These are phyloP conservation scores for Ascocoryne sarcoides DNA, from an alignment of 2,329 filamentous ascomycete species.

Conservation along the genomic window DNA sequence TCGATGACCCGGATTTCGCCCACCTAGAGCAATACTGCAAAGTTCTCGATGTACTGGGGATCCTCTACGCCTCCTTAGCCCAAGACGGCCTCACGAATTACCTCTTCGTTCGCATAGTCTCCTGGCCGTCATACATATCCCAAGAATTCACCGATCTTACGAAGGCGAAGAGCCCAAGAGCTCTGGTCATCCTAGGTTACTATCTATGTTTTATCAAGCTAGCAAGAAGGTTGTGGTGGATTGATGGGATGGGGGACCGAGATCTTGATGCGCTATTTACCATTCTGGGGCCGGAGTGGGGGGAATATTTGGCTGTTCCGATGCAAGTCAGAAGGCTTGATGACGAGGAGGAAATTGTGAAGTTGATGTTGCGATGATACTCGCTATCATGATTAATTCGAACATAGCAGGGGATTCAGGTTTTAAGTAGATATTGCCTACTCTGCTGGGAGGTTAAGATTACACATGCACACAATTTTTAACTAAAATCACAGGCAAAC, in stretches of 20 bases:
- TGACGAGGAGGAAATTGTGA: conserved; percentile 7
- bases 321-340: conserved; percentile 5
- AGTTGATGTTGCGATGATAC: conserved; percentile 10
- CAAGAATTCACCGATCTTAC: conserved; percentile 12
- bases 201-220: conserved; percentile 17
- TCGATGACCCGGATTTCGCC: conserved; percentile 20
- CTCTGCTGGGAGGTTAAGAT: too few relatives aligned
- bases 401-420: too few relatives aligned
- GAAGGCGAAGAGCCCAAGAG: conserved; percentile 9
- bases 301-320: conserved; percentile 11
- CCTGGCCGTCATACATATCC: conserved; percentile 18
- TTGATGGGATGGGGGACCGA: conserved; percentile 11
- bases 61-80: conserved; percentile 22
- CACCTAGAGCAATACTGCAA: conserved; percentile 18
- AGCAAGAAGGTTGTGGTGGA: conserved; percentile 15
- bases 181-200: conserved; percentile 14
- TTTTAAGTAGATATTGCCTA: too few relatives aligned
- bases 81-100: conserved; percentile 16
- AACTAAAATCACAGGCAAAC: too few relatives aligned
- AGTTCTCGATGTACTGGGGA: conserved; percentile 19
- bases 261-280: conserved; percentile 11
- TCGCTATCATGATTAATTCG: too few relatives aligned
- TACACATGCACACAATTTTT: too few relatives aligned
- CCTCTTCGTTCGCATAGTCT: conserved; percentile 19
- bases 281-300: conserved; percentile 9